Base-by-base conservation (phyloP, 495 filamentous ascomycete genomes). In the Penicillium pancosmium region DNA sequence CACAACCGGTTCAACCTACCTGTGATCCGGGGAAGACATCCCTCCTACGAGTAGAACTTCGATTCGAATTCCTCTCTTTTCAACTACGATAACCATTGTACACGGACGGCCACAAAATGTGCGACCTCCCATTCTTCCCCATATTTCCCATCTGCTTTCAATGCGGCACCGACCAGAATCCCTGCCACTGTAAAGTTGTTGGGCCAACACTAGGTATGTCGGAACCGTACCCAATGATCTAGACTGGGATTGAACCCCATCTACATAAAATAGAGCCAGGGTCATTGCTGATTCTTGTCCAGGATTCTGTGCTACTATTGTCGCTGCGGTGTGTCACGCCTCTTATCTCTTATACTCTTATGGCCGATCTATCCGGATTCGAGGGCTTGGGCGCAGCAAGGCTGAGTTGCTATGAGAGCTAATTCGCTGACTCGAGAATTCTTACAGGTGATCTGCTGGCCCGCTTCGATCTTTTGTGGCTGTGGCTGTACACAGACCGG, bases 101-200 rank as follows among this genome's bases (percentile, higher is more conserved):
- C 41, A 16, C 15, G 11, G 11, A 43, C n/a, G n/a, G 16, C n/a
- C 13, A 25, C 46, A 48, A 15, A 15, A 78, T 78, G 75, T 72
- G 70, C 50, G 74, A 70, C 56, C 16, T 73, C 18, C 75, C 74
- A 15, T 75, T 77, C 62, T 51, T 75, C 52, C 71, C 72, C 18
- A 67, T 77, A 65, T 74, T 82, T 56, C 80, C 80, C 2, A 73
- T 83, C 61, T 83, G 80, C 61, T 79, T 83, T 67, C 80, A 83
- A 66, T 82, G 80, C 63, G 80, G 80, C 38, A 83, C 80, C 2
- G 80, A 82, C 56, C 82, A 86, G 67, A 87, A 87, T 59, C 84
- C 84, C 1, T 86, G 84, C 55, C 82, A 78, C 52, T 86, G 82
- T 69, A 86, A 86, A 59, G 79, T 87, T 13, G 79, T 87, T 23